Evolutionary conservation across 441 rosid species (phyloP), one percentile per base, ranked within the genome.

Genomic region (Populus hybrid): DNA sequence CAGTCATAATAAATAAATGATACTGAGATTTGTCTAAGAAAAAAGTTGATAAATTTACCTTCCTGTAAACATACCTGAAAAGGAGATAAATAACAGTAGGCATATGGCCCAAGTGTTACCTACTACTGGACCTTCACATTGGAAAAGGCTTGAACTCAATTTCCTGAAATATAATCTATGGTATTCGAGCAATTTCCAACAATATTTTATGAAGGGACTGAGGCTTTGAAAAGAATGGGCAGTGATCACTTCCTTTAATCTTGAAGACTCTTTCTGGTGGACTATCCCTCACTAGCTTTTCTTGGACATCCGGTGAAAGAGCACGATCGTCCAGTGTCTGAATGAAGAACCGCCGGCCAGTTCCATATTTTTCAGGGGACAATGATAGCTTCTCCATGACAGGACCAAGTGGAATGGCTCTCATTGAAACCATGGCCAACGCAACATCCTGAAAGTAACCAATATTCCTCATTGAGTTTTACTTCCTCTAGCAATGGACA

Each of bases 161-260:
- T 69, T 14, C 1, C 8, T 57, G 21, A 68, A 46, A 30, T 34
- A 53, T 14, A 69, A 26, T 63, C 85, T 84, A 95, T 28, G 93
- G 90, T 77, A 94, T 90, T 81, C 89, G 97, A 63, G 89, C 91
- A 76, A 95, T 93, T 82, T 95, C 99, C 42, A 90, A 76, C 78
- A 95, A 77, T 35, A 93, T 91, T 79, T 92, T 95, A 86, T 95
- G 97, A 68, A 95, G 87, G 0, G 99, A 88, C 86, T 93, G 98
- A 36, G 98, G 99, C 82, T 93, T 95, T 9, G 99, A 95, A 85
- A 95, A 89, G 89, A 93, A 95, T 1, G 99, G 98, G 81, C 95
- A 92, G 79, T 95, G 99, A 38, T 95, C 99, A 79, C 96, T 91
- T 82, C 95, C 99, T 84, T 92, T 95, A 80, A 95, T 95, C 91